A percentile compares a stretch with the other conserved stretches of the same genome.
phyloP scores from a whole-genome alignment of 139 green algal genomes.

The Eudorina sp. region DNA sequence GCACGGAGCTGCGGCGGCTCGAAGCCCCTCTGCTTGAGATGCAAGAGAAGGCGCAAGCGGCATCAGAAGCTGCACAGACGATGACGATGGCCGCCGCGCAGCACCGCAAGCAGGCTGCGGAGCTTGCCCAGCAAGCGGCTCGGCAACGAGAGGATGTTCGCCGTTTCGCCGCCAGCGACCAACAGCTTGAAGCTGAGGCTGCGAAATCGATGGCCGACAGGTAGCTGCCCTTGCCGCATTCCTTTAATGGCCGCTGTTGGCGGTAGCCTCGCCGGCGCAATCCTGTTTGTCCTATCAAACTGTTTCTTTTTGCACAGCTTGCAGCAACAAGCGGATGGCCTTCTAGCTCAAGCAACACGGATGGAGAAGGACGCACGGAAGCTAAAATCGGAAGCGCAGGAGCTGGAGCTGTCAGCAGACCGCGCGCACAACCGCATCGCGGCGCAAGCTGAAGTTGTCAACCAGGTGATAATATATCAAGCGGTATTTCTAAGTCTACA shows the following conservation, averaged over 20 bases:
- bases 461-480: constrained; percentile 19
- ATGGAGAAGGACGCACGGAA: constrained; percentile 13
- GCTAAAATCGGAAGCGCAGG: not conserved
- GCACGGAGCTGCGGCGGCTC: not conserved
- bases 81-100: constrained; percentile 1
- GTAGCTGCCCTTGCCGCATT: not conserved
- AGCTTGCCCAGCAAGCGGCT: not conserved
- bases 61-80: not conserved
- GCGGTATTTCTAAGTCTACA: too few relatives aligned
- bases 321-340: constrained; percentile 32
- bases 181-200: constrained; percentile 8
- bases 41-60: not conserved
- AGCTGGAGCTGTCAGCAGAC: not conserved
- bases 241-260: not conserved
- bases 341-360: not conserved
- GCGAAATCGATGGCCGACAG: constrained; percentile 23
- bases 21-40: not conserved
- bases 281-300: too few relatives aligned
- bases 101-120: constrained; percentile 9
- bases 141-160: constrained; percentile 3
- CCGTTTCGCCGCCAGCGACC: not conserved
- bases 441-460: not conserved
- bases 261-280: too few relatives aligned
- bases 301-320: too few relatives aligned
- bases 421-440: not conserved